Percentiles rank a stretch among this genome's conserved stretches.
Evolutionary conservation across 768 basidiomycete genomes (phyloP).

Genomic region (Postia placenta): DNA sequence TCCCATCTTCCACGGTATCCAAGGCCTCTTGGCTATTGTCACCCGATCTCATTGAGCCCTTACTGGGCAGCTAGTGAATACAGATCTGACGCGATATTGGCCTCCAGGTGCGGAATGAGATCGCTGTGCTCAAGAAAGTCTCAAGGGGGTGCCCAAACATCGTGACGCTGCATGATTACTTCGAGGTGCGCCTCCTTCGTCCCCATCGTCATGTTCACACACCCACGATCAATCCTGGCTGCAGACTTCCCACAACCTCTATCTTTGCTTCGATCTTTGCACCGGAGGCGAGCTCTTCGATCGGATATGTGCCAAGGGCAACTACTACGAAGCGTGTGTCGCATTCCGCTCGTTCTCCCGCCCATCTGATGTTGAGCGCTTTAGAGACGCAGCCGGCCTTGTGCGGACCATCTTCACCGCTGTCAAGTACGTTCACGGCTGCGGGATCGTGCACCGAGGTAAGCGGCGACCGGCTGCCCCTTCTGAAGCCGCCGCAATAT

Average conservation of each 20-base stretch:
- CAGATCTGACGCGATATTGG: not conserved
- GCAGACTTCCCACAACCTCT: conserved; percentile 87
- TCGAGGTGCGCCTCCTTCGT: conserved; percentile 77
- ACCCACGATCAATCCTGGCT: not conserved
- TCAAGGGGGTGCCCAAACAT: conserved; percentile 88
- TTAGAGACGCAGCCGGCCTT: conserved; percentile 85
- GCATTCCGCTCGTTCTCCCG: not conserved
- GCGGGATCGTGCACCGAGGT: conserved; percentile 92
- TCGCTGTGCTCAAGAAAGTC: conserved; percentile 87
- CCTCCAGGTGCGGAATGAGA: conserved; percentile 91
- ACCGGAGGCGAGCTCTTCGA: conserved; percentile 99
- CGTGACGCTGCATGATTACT: conserved; percentile 93
- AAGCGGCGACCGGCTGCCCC: conserved; percentile 13
- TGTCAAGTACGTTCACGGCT: conserved; percentile 86
- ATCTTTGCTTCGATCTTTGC: conserved; percentile 94
- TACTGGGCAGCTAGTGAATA: not conserved
- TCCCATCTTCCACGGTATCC: not conserved
- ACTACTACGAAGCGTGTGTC: conserved; percentile 88
- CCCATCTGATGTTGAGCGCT: not conserved
- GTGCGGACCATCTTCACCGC: conserved; percentile 82
- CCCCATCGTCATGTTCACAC: not conserved
- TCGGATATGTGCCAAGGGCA: conserved; percentile 94
- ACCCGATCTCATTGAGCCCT: not conserved
- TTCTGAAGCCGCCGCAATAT: no score
- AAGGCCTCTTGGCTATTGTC: not conserved